A percentile compares a stretch with the other conserved stretches of the same genome.
These are phyloP conservation scores for Alternaria rosae DNA, from an alignment of 2,329 filamentous ascomycete species.

Conservation along the genomic window DNA sequence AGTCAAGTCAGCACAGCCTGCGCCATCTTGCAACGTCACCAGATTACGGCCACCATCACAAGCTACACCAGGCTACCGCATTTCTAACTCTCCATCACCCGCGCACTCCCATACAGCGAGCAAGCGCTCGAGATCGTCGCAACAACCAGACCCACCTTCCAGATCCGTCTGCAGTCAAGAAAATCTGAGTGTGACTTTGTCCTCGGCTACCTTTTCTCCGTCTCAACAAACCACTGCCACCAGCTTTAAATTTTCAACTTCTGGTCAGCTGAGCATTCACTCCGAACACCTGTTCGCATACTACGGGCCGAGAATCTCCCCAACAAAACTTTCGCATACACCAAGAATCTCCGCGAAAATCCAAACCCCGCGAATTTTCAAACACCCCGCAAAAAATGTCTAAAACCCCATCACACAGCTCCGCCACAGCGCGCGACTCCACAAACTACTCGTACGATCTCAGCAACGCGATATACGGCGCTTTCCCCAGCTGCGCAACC, in stretches of 20 bases:
- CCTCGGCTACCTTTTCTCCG: conserved; percentile 9
- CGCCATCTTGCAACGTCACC: conserved; percentile 36
- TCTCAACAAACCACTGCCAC: conserved; percentile 4
- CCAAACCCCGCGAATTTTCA: neutral
- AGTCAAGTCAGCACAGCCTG: conserved; percentile 26
- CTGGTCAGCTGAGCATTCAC: neutral
- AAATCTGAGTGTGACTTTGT: conserved; percentile 25
- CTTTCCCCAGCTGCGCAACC: conserved; percentile 27
- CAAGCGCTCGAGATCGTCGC: conserved; percentile 3
- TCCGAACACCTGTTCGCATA: conserved; percentile 14
- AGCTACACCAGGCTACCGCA: conserved; percentile 37
- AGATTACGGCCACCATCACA: conserved; percentile 28
- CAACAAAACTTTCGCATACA: neutral
- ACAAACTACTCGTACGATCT: conserved; percentile 20
- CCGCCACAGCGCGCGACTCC: conserved; percentile 32
- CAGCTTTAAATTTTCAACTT: neutral
- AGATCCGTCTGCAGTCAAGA: conserved; percentile 21
- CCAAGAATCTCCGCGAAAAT: neutral
- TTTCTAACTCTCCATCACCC: conserved; percentile 8
- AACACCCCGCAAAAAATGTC: neutral
- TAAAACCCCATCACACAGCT: neutral
- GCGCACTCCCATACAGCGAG: conserved; percentile 1
- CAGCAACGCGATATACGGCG: conserved; percentile 24
- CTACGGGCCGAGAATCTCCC: neutral
- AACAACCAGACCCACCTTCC: conserved; percentile 21